A percentile compares a stretch with the other conserved stretches of the same genome.
These are phyloP conservation scores for Aspergillus pseudoglaucus DNA, from an alignment of 2,329 filamentous ascomycete species.

Conservation along the genomic window DNA sequence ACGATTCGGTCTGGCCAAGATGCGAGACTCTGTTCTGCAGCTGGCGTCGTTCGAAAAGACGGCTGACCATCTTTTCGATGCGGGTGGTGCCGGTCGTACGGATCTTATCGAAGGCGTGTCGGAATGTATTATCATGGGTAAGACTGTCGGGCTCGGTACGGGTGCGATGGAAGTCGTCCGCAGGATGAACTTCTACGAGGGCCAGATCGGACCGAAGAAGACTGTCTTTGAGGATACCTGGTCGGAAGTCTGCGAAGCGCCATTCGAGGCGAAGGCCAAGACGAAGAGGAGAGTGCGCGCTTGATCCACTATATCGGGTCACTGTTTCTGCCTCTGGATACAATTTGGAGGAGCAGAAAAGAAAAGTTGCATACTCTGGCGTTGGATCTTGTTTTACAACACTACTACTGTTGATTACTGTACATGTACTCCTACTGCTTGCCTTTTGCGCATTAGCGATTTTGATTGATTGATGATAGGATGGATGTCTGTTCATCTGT, in stretches of 20 bases:
- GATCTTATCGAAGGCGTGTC: conserved; percentile 89
- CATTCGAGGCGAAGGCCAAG: conserved; percentile 10
- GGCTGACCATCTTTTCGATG: conserved; percentile 92
- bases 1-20: conserved; percentile 91
- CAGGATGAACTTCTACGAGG: conserved; percentile 60
- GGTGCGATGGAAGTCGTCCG: conserved; percentile 87
- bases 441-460: conserved; percentile 9
- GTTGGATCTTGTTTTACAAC: conserved; percentile 2
- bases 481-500: not conserved
- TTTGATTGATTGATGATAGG: conserved; percentile 1
- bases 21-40: conserved; percentile 89
- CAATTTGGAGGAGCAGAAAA: not conserved
- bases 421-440: conserved; percentile 1
- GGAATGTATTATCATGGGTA: conserved; percentile 97
- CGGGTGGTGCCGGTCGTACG: conserved; percentile 82
- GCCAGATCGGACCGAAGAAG: conserved; percentile 52
- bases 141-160: conserved; percentile 85
- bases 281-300: conserved; percentile 7
- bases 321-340: not conserved
- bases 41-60: conserved; percentile 97
- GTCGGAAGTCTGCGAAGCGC: conserved; percentile 24
- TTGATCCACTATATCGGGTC: not conserved
- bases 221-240: conserved; percentile 61
- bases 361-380: conserved; percentile 5
- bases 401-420: not conserved